Evolutionary conservation across 2,329 filamentous ascomycete species (phyloP).

Genomic region (Verticillium nubilum): DNA sequence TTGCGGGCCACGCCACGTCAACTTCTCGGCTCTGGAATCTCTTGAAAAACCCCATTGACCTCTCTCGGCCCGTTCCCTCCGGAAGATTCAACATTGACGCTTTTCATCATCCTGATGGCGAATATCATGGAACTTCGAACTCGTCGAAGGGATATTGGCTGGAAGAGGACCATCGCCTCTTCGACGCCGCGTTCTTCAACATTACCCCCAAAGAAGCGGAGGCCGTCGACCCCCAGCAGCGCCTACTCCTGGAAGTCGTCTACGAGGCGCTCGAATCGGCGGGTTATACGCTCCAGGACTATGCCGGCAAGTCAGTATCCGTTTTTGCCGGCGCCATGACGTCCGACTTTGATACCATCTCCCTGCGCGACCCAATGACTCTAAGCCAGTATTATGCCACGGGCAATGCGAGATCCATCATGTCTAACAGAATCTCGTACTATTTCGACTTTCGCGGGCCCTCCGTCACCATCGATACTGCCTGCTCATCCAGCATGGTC

Average conservation of each 20-base stretch:
- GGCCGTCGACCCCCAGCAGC: slow-evolving; percentile 28
- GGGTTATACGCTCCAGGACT: slow-evolving; percentile 18
- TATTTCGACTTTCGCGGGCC: slow-evolving; percentile 15
- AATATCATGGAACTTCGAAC: slow-evolving; percentile 13
- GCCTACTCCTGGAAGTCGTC: slow-evolving; percentile 27
- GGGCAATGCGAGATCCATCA: slow-evolving; percentile 16
- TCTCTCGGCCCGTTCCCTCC: slow-evolving; percentile 13
- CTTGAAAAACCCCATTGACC: slow-evolving; percentile 16
- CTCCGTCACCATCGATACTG: slow-evolving; percentile 27
- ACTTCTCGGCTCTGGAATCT: slow-evolving; percentile 29
- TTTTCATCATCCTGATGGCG: slow-evolving; percentile 10
- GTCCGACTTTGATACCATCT: slow-evolving; percentile 23
- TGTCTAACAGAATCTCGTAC: slow-evolving; percentile 24
- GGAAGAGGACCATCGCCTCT: slow-evolving; percentile 17
- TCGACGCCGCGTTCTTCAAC: slow-evolving; percentile 22
- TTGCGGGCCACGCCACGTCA: slow-evolving; percentile 35
- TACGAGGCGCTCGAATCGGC: slow-evolving; percentile 28
- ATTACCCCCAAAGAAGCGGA: slow-evolving; percentile 22
- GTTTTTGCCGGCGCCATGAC: slow-evolving; percentile 27
- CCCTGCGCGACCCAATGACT: slow-evolving; percentile 14
- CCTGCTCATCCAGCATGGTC: slow-evolving; percentile 25
- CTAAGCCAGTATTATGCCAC: slow-evolving; percentile 15
- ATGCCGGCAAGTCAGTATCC: slow-evolving; percentile 23
- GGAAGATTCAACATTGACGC: slow-evolving; percentile 15
- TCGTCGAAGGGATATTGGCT: slow-evolving; percentile 23